Evolutionary conservation across 2,329 filamentous ascomycete genomes (phyloP).

Genomic region (Sporothrix variecibatus): DNA sequence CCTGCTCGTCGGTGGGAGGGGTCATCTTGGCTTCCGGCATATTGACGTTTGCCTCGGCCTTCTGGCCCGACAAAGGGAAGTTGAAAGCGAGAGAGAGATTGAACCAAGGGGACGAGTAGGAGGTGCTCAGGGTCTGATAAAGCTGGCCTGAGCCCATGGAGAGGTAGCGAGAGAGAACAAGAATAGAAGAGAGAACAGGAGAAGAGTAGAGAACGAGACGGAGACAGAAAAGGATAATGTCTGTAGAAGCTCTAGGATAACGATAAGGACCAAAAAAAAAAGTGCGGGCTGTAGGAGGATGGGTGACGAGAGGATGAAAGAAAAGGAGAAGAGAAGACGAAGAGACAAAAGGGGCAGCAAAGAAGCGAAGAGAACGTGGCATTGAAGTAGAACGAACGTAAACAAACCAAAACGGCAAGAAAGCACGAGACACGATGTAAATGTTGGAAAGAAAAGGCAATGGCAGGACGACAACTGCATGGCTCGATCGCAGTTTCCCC

Average conservation of each 20-base stretch:
- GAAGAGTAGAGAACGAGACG: not conserved
- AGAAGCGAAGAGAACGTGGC: not conserved
- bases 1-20: not conserved
- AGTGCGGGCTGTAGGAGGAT: not conserved
- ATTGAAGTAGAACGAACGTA: not conserved
- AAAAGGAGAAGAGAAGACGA: not conserved
- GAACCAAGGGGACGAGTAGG: not conserved
- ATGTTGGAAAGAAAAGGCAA: not conserved
- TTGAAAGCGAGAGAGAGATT: not conserved
- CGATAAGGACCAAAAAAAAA: not conserved
- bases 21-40: not conserved
- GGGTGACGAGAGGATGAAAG: not conserved
- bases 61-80: not conserved
- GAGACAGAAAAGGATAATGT: not conserved
- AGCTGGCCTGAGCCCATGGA: not conserved
- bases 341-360: not conserved
- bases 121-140: not conserved
- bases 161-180: not conserved
- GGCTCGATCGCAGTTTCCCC: not conserved
- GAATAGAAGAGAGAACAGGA: not conserved
- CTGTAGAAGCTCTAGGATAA: constrained; percentile 6
- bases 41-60: not conserved
- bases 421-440: not conserved
- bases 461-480: not conserved
- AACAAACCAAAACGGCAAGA: not conserved